These are phyloP conservation scores for Lagenidium giganteum DNA, from an alignment of 352 stramenopile genomes.

Conservation along the genomic window DNA sequence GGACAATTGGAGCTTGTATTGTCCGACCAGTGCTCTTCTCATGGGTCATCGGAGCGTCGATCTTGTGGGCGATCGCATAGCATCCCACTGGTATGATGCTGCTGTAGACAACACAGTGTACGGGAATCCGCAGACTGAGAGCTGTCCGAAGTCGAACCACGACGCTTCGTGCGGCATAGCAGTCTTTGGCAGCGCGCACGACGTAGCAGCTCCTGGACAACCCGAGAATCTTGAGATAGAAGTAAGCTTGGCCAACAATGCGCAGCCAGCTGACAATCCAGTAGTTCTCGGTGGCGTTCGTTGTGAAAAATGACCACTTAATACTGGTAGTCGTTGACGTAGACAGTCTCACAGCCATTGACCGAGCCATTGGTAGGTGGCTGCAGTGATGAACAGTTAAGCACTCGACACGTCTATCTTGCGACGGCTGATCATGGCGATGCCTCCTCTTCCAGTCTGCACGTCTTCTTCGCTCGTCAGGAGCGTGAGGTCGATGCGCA, in stretches of 20 bases:
- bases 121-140: constrained; percentile 6
- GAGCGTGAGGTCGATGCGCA: not conserved
- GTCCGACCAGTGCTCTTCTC: not conserved
- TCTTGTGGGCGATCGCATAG: constrained; percentile 10
- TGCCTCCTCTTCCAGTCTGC: not conserved
- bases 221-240: not conserved
- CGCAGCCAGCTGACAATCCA: not conserved
- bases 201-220: constrained; percentile 4
- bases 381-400: constrained; percentile 1
- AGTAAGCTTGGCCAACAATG: constrained; percentile 3
- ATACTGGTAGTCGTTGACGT: constrained; percentile 4
- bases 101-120: constrained; percentile 12
- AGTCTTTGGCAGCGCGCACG: not conserved
- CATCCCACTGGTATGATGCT: constrained; percentile 12
- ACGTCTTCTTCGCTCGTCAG: not conserved
- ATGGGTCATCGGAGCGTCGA: constrained; percentile 14
- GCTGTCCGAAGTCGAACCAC: no score
- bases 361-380: no score
- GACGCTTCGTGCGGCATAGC: no score
- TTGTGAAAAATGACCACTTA: not conserved
- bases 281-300: not conserved
- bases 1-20: constrained; percentile 3
- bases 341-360: not conserved
- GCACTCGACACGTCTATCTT: not conserved
- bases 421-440: not conserved